Percentiles rank a stretch among this genome's conserved stretches.
These are phyloP conservation scores for Erythrobasidium yunnanense DNA, from an alignment of 768 basidiomycete species.

Conservation along the genomic window DNA sequence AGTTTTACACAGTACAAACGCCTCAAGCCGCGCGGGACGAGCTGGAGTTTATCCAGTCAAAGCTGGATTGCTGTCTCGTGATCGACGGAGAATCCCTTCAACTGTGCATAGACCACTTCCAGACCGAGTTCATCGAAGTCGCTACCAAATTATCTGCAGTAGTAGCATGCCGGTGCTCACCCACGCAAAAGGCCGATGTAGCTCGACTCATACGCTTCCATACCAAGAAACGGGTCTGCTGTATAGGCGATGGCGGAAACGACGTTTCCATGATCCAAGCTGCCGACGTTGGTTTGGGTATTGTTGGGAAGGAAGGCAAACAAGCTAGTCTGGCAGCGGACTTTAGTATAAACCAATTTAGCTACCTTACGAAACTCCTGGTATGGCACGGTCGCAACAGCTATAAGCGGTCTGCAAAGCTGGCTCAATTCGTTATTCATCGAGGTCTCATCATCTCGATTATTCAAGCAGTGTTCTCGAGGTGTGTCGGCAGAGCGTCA, in stretches of 20 bases:
- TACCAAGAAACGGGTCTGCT: conserved; percentile 92
- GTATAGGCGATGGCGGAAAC: conserved; percentile 97
- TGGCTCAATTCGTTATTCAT: conserved; percentile 97
- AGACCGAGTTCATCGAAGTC: conserved; percentile 88
- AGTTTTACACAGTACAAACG: conserved; percentile 60
- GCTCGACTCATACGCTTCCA: conserved; percentile 79
- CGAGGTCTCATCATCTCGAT: conserved; percentile 72
- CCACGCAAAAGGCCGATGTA: conserved; percentile 97
- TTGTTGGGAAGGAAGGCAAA: conserved; percentile 97
- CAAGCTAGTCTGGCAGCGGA: conserved; percentile 98
- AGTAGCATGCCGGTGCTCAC: conserved; percentile 94
- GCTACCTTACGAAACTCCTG: conserved; percentile 83
- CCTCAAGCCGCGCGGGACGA: conserved; percentile 71
- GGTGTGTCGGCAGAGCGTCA: conserved; percentile 37
- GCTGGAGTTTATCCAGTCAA: conserved; percentile 84
- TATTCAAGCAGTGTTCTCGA: conserved; percentile 87
- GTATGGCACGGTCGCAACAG: conserved; percentile 98
- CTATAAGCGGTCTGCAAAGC: conserved; percentile 91
- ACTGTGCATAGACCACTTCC: conserved; percentile 83
- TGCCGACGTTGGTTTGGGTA: conserved; percentile 92
- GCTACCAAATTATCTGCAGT: conserved; percentile 91
- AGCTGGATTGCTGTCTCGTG: conserved; percentile 92
- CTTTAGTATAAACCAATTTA: conserved; percentile 96
- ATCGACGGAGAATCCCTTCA: conserved; percentile 93
- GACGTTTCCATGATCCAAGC: conserved; percentile 99